Conservation (phyloP, 148 eudicot species). For the Selenicereus undatus region DNA sequence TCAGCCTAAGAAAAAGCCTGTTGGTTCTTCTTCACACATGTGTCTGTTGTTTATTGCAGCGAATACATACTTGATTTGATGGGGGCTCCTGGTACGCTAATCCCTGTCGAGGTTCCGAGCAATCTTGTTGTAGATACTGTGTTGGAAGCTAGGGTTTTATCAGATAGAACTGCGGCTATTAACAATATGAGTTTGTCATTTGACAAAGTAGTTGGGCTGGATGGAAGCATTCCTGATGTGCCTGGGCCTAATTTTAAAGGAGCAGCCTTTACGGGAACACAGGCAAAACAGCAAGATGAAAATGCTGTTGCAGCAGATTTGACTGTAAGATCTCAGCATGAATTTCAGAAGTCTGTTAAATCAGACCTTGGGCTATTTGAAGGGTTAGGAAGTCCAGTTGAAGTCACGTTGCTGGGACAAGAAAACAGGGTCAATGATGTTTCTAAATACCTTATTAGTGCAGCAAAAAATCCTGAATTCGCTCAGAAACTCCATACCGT, state of each 20-base stretch:
- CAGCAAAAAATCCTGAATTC: conserved; percentile 75
- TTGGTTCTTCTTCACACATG: conserved; percentile 3
- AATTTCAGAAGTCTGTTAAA: conserved; percentile 37
- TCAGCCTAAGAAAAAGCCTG: not conserved
- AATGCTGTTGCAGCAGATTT: conserved; percentile 29
- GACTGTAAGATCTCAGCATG: conserved; percentile 39
- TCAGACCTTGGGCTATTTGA: conserved; percentile 35
- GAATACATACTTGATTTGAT: conserved; percentile 93
- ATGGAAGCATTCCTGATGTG: conserved; percentile 32
- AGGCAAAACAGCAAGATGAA: conserved; percentile 28
- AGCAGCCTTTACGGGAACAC: conserved; percentile 23
- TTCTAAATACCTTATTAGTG: conserved; percentile 66
- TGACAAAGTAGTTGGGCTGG: conserved; percentile 34
- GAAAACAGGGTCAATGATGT: conserved; percentile 65
- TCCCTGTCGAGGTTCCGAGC: conserved; percentile 94
- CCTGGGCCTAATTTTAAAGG: conserved; percentile 35
- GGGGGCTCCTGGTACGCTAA: conserved; percentile 95
- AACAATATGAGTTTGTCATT: conserved; percentile 40
- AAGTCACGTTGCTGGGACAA: conserved; percentile 49
- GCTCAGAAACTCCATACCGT: conserved; percentile 73
- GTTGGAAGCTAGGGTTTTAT: conserved; percentile 41
- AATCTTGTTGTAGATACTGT: conserved; percentile 55
- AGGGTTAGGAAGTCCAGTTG: conserved; percentile 27
- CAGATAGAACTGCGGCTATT: conserved; percentile 39
- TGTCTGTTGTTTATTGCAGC: conserved; percentile 44